These are phyloP conservation scores for Suhomyces xylopsoci DNA, from an alignment of 805 yeast genomes.

Conservation along the genomic window DNA sequence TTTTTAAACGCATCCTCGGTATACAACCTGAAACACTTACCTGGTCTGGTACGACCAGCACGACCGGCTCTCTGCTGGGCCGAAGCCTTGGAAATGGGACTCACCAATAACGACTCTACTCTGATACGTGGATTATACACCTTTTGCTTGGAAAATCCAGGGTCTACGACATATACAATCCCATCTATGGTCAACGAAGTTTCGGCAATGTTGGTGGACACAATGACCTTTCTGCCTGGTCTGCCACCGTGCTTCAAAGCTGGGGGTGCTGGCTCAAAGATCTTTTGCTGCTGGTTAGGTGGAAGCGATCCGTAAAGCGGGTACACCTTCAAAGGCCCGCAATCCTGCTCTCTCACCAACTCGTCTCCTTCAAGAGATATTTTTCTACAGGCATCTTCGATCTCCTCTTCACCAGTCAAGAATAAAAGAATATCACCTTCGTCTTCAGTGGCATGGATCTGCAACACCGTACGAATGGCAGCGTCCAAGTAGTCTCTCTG, in stretches of 20 bases:
- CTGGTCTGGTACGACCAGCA: constrained; percentile 99
- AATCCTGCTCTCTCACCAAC: constrained; percentile 78
- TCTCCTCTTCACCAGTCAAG: constrained; percentile 95
- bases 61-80: constrained; percentile 99
- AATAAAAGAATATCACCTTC: constrained; percentile 87
- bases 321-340: constrained; percentile 87
- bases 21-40: constrained; percentile 93
- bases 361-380: constrained; percentile 86
- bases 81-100: constrained; percentile 95
- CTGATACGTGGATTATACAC: constrained; percentile 95
- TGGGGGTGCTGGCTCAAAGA: constrained; percentile 85
- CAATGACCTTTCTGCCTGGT: constrained; percentile 93
- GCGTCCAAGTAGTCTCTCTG: constrained; percentile 94
- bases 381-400: constrained; percentile 93
- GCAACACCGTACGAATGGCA: constrained; percentile 91
- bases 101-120: constrained; percentile 89
- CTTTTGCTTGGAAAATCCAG: constrained; percentile 95
- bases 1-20: constrained; percentile 95
- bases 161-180: constrained; percentile 94
- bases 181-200: constrained; percentile 97
- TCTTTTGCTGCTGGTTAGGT: constrained; percentile 90
- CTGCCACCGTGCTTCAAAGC: constrained; percentile 70
- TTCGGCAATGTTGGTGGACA: constrained; percentile 95
- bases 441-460: constrained; percentile 94
- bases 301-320: constrained; percentile 97